Base-by-base conservation (phyloP, 2,329 filamentous ascomycete species). In the Sordariomycetes sp. region DNA sequence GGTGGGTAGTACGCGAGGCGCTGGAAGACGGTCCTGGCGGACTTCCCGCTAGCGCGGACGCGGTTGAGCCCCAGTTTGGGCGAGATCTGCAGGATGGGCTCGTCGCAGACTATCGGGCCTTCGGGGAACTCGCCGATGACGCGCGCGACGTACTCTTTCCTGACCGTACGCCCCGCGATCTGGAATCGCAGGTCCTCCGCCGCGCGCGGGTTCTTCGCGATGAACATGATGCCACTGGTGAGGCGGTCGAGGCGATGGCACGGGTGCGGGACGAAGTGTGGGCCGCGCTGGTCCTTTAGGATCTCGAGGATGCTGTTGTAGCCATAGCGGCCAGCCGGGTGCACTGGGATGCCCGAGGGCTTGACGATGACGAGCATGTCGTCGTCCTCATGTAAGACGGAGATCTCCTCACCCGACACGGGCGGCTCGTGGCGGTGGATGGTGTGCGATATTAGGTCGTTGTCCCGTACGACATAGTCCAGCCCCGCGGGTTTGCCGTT, bases 341-440 rank as follows among this genome's bases (percentile, higher is more conserved):
- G 94, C 0, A 99, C 94, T 0, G 94, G 94, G 48, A 99, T 85
- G 7, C 94, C 94, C 0, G 92, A 87, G 0, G 94, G 94, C 70
- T 99, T 99, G 74, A 96, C 90, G 68, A 99, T 95, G 60, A 97
- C 91, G 59, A 99, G 87, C 76, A 99, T 86, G 62, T 91, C 87
- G 52, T 95, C 82, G 64, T 96, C 90, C 70, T 99, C 94, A 70
- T 96, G 87, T 45, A 99, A 84, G 52, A 96, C 80, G 17, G 81
- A 82, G 54, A 99, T 86, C 0, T 88, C 82, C 50, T 88, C 81
- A 17, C 84, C 85, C 1, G 89, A 91, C 35, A 96, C 90, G 1
- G 94, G 94, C 1, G 94, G 94, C 70, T 99, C 94, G 69, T 99
- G 94, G 15, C 94, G 87, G 70, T 99, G 94, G 60, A 95, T 79